Evolutionary conservation across 345 rosid genomes (phyloP), one percentile per base, ranked within the genome.

Genomic region (Leavenworthia alabamica): DNA sequence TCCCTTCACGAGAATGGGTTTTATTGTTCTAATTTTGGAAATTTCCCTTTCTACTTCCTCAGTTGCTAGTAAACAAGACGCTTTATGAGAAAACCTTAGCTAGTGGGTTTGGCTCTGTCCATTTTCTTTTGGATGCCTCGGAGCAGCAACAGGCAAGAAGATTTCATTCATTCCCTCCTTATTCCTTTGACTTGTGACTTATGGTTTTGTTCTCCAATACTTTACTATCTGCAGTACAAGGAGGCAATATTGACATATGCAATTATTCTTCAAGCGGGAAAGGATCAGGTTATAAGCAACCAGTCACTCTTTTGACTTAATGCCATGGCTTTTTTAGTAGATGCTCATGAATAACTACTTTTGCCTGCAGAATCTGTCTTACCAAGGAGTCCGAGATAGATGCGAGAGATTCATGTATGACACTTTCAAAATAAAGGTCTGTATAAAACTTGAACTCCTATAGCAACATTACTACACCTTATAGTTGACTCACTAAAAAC

Each of bases 41-140:
- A 17, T 9, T 12, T 14, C 23, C 16, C 13, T 16, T n/a, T 59
- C 47, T 44, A 36, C 66, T 66, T 43, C 56, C 64, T 41, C 89
- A 91, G 98, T 83, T 88, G 42, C 76, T 88, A 65, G 98, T 91
- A 47, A 88, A 91, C 84, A 86, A 76, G 81, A 86, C 98, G 13
- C 95, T 91, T 35, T 91, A 91, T 48, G 96, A 86, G 88, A 91
- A 86, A 85, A 91, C 98, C 19, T 74, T 88, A 73, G 98, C 96
- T 26, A 88, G 98, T 79, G 98, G 96, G 47, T 92, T 88, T 55
- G 96, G 96, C 59, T 75, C 98, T 7, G 86, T 92, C 67, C 89
- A 92, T 75, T 88, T 92, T 74, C 96, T 91, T 77, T 67, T 91
- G 75, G 98, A 91, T 78, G 98, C 96, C 67, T 86, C 98, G 13